These are phyloP conservation scores for Yarrowia keelungensis DNA, from an alignment of 805 yeast species.

Conservation along the genomic window DNA sequence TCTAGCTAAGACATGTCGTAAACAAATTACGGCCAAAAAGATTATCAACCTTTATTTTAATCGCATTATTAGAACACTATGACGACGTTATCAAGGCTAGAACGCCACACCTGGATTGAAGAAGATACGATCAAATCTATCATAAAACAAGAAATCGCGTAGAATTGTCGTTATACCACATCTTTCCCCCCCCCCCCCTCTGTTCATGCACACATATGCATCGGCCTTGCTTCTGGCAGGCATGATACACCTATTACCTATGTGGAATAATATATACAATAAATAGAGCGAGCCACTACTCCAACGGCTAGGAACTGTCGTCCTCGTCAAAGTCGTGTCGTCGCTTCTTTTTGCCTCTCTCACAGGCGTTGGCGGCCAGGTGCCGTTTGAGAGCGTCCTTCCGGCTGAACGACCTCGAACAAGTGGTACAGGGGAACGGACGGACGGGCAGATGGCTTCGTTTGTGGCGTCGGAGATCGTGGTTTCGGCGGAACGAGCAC, in stretches of 20 bases:
- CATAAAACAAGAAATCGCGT: too few relatives aligned
- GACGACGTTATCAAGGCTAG: too few relatives aligned
- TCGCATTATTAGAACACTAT: too few relatives aligned
- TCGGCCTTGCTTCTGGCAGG: slow-evolving; percentile 25
- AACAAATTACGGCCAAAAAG: too few relatives aligned
- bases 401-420: slow-evolving; percentile 37
- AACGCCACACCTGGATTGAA: too few relatives aligned
- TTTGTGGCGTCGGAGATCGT: slow-evolving; percentile 32
- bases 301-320: neutral
- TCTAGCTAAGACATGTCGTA: neutral
- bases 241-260: slow-evolving; percentile 27
- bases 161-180: too few relatives aligned
- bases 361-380: slow-evolving; percentile 39
- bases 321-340: slow-evolving; percentile 22
- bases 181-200: too few relatives aligned
- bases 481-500: slow-evolving; percentile 36
- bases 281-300: slow-evolving; percentile 3
- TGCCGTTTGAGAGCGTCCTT: slow-evolving; percentile 39
- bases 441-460: slow-evolving; percentile 36
- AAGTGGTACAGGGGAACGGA: slow-evolving; percentile 35
- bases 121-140: too few relatives aligned
- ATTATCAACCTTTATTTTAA: too few relatives aligned
- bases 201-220: slow-evolving; percentile 10
- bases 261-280: slow-evolving; percentile 27
- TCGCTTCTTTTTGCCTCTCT: slow-evolving; percentile 39